phyloP scores from a whole-genome alignment of 441 rosid genomes.

The Syzygium syzygioides region DNA sequence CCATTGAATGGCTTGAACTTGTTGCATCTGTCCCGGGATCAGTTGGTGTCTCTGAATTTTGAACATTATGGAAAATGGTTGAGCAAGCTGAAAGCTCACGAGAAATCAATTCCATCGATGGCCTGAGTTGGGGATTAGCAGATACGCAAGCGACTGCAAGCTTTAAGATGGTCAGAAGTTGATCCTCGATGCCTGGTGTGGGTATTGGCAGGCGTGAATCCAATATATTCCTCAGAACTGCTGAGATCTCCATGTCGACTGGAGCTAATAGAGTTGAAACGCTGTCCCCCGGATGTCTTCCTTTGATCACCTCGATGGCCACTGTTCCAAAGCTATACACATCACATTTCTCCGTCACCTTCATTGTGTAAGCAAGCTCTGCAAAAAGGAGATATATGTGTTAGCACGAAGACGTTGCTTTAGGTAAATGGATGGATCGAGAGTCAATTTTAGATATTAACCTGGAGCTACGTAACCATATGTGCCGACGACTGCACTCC shows the following conservation, averaged over 20 bases:
- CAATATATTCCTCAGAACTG: not conserved
- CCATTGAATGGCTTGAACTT: not conserved
- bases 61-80: not conserved
- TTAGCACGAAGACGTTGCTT: not conserved
- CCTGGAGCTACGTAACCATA: not conserved
- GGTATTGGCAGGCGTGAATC: not conserved
- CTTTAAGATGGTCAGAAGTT: not conserved
- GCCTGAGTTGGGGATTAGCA: not conserved
- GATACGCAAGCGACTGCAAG: not conserved
- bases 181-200: not conserved
- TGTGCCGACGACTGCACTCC: not conserved
- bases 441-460: not conserved
- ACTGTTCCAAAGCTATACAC: not conserved
- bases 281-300: not conserved
- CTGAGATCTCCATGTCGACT: not conserved
- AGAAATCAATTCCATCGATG: not conserved
- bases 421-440: not conserved
- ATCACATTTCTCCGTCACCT: not conserved
- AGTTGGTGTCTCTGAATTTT: not conserved
- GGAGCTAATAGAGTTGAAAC: not conserved
- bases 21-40: not conserved
- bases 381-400: not conserved
- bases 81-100: not conserved
- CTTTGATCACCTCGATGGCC: not conserved
- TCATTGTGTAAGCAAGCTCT: not conserved